Conservation (phyloP, 257 asterid species). For the Rauvolfia tetraphylla region DNA sequence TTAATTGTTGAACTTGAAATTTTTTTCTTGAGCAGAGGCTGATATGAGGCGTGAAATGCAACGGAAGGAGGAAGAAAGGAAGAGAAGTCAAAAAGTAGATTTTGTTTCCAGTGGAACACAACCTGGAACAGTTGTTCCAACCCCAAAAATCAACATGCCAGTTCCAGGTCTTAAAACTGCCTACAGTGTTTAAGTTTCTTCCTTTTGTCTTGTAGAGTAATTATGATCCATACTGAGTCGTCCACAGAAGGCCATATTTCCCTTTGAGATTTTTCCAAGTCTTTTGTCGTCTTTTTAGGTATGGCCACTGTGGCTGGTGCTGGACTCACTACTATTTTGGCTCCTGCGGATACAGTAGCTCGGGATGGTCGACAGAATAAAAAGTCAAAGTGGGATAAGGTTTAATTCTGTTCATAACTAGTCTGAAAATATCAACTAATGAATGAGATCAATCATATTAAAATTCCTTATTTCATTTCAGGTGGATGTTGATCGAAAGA, state of each 20-base stretch:
- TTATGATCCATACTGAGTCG: not conserved
- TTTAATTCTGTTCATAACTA: slow-evolving; percentile 24
- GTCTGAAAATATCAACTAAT: slow-evolving; percentile 7
- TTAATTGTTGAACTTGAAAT: not conserved
- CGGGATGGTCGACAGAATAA: slow-evolving; percentile 89
- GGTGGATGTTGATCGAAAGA: slow-evolving; percentile 74
- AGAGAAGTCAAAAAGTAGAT: slow-evolving; percentile 73
- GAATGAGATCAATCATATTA: slow-evolving; percentile 11
- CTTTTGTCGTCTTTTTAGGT: not conserved
- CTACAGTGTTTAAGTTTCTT: slow-evolving; percentile 3
- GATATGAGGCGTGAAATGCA: slow-evolving; percentile 83
- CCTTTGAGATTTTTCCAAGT: slow-evolving; percentile 6
- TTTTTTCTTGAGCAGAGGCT: slow-evolving; percentile 43
- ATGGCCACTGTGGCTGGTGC: slow-evolving; percentile 15
- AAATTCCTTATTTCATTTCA: slow-evolving; percentile 37
- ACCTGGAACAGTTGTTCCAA: slow-evolving; percentile 53
- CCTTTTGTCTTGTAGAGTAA: not conserved
- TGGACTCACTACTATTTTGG: slow-evolving; percentile 28
- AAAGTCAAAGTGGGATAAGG: slow-evolving; percentile 99
- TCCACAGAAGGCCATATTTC: not conserved
- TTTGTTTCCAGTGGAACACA: slow-evolving; percentile 80
- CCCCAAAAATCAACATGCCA: slow-evolving; percentile 60
- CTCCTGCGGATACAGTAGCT: slow-evolving; percentile 38
- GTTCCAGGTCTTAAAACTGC: slow-evolving; percentile 49
- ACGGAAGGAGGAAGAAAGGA: slow-evolving; percentile 89